Base-by-base conservation (phyloP, 1,284 basidiomycete genomes). In the Malassezia yamatoensis region DNA sequence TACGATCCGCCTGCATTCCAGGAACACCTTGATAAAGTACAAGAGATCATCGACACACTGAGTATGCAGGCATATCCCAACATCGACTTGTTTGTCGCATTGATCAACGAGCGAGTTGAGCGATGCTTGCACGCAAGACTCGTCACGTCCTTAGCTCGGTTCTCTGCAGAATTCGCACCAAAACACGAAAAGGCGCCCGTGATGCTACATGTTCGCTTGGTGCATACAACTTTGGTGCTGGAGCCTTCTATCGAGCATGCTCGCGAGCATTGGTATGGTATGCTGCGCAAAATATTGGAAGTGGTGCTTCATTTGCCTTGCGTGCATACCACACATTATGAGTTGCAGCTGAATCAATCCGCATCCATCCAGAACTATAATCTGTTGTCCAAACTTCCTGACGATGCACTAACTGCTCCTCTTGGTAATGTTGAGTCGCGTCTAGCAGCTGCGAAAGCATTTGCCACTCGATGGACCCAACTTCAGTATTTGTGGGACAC, bases 401-500 rank as follows among this genome's bases (percentile, higher is more conserved):
- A 46, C 49, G 60, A 58, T 35, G 58, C 61, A 16, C 81, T 98
- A 6, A 81, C 85, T 65, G 83, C 83, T 40, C 90, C 93, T 0
- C 90, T 98, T 70, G 77, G 82, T 0, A 80, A 96, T 15, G 85
- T 98, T 68, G 90, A 96, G 76, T 78, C 78, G 67, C 96, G 96
- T 76, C 83, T 94, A 8, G 83, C 85, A 57, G 83, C 88, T 60
- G 81, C 98, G 51, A 85, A 82, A 64, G 84, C 85, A 41, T 98
- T 98, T 75, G 90, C 96, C 49, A 86, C 81, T 62, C 94, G 94
- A 78, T 98, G 94, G 93, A 83, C 96, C 0, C 90, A 93, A 72
- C 98, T 98, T 82, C 94, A 98, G 76, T 93, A 90, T 0, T 80
- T 98, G 0, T 98, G 93, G 94, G 94, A 98, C 75, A 83, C 96